Percentiles rank a stretch among this genome's conserved stretches.
Evolutionary conservation across 2,329 filamentous ascomycete species (phyloP).

Genomic region (Septoria petroselini): DNA sequence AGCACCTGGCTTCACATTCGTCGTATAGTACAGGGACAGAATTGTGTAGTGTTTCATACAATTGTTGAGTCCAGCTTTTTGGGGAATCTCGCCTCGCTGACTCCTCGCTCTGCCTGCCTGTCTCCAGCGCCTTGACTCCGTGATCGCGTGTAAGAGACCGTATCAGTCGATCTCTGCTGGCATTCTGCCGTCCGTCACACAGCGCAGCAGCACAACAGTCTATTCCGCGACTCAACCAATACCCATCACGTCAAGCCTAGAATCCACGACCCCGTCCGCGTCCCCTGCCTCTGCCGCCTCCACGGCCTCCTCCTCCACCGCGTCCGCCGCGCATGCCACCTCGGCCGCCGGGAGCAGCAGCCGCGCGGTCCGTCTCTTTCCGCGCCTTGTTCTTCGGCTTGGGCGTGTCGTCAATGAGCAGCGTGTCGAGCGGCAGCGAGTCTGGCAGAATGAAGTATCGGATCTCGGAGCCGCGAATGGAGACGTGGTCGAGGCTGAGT

Average conservation of each 20-base stretch:
- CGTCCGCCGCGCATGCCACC: slow-evolving; percentile 51
- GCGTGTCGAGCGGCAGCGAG: slow-evolving; percentile 87
- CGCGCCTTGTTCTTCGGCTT: slow-evolving; percentile 99
- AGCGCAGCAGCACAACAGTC: not conserved
- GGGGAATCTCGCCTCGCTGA: not conserved
- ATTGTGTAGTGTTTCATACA: not conserved
- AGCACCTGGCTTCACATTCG: not conserved
- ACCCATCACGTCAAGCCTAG: not conserved
- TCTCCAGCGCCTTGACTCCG: slow-evolving; percentile 6
- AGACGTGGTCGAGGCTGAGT: slow-evolving; percentile 88
- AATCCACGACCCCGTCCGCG: slow-evolving; percentile 32
- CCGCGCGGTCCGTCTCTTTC: slow-evolving; percentile 66
- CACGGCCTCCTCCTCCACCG: slow-evolving; percentile 41
- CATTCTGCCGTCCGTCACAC: too few species aligned
- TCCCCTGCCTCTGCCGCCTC: slow-evolving; percentile 36
- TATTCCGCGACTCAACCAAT: not conserved
- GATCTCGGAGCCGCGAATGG: slow-evolving; percentile 92
- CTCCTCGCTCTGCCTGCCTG: not conserved
- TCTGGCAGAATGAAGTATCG: slow-evolving; percentile 96
- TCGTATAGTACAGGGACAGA: too few species aligned
- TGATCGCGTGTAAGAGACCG: not conserved
- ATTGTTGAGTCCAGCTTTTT: slow-evolving; percentile 7
- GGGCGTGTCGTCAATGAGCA: slow-evolving; percentile 91
- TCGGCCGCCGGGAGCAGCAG: slow-evolving; percentile 42
- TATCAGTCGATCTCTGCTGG: too few species aligned